These are phyloP conservation scores for Salix koriyanagi DNA, from an alignment of 345 rosid species.

Conservation along the genomic window DNA sequence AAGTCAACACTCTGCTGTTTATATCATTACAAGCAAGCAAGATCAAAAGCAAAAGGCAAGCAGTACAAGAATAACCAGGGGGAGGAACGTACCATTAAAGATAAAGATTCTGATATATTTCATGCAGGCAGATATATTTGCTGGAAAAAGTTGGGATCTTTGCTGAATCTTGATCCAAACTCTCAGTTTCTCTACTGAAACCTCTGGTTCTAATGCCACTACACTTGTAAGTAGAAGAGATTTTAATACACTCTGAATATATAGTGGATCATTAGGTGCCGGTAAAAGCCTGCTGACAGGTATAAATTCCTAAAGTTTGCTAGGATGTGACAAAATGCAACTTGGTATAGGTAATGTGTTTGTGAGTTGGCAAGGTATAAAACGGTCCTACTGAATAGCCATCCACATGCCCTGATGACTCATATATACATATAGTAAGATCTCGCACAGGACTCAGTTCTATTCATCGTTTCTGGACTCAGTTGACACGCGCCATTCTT, in stretches of 20 bases:
- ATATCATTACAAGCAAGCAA: neutral
- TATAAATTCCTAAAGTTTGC: conserved; percentile 28
- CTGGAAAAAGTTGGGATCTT: neutral
- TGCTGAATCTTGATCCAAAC: conserved; percentile 2
- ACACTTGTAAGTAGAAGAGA: neutral
- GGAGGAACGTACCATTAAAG: conserved; percentile 35
- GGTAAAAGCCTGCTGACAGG: conserved; percentile 23
- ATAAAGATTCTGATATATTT: conserved; percentile 34
- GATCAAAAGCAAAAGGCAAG: neutral
- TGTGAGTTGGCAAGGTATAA: conserved; percentile 51
- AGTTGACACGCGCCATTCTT: conserved; percentile 11
- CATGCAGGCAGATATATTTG: conserved; percentile 22
- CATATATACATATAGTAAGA: conserved; percentile 4
- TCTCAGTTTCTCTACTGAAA: neutral
- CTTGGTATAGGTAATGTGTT: conserved; percentile 31
- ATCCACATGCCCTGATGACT: conserved; percentile 28
- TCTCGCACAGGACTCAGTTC: neutral
- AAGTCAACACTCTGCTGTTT: neutral
- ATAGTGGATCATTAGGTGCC: conserved; percentile 29
- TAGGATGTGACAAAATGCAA: conserved; percentile 44
- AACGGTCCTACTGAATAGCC: conserved; percentile 40
- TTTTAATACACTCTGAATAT: conserved; percentile 9
- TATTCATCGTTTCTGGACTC: conserved; percentile 6
- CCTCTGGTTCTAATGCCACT: neutral
- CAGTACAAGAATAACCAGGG: neutral